phyloP scores from a whole-genome alignment of 2,329 filamentous ascomycete genomes.

The Colletotrichum coccodes region DNA sequence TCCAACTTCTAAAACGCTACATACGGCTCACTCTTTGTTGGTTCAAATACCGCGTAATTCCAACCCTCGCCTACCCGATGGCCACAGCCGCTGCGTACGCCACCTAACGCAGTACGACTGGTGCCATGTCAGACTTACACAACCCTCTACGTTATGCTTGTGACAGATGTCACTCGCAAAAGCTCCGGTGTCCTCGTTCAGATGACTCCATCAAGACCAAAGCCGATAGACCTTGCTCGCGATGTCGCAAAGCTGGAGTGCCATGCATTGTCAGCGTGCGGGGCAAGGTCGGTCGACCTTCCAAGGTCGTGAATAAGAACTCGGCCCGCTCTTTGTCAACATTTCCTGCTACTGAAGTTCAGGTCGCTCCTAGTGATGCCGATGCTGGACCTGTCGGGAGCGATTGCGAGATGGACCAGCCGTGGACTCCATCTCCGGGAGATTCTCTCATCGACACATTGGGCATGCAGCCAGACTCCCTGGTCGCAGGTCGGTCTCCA shows the following conservation, averaged over 20 bases:
- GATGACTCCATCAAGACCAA: conserved; percentile 25
- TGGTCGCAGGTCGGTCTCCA: not conserved
- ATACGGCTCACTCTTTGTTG: no score
- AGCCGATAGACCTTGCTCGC: conserved; percentile 31
- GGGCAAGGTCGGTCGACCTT: conserved; percentile 34
- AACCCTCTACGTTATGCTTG: not conserved
- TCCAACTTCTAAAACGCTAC: no score
- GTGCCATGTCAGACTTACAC: not conserved
- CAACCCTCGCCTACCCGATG: not conserved
- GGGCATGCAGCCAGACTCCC: not conserved
- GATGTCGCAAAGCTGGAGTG: conserved; percentile 33
- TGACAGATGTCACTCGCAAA: not conserved
- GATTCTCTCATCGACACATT: not conserved
- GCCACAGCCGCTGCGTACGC: not conserved
- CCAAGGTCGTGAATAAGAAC: conserved; percentile 28
- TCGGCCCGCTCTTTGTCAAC: not conserved
- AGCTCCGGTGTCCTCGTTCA: not conserved
- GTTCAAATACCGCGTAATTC: no score
- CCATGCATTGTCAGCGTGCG: conserved; percentile 31
- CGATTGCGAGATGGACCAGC: not conserved
- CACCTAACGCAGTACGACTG: not conserved
- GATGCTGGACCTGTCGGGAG: not conserved
- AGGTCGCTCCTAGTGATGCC: not conserved
- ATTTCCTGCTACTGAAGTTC: not conserved
- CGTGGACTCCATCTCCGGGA: not conserved